Percentiles rank a stretch among this genome's conserved stretches.
These are phyloP conservation scores for Botryosphaeria dothidea DNA, from an alignment of 2,329 filamentous ascomycete species.

Conservation along the genomic window DNA sequence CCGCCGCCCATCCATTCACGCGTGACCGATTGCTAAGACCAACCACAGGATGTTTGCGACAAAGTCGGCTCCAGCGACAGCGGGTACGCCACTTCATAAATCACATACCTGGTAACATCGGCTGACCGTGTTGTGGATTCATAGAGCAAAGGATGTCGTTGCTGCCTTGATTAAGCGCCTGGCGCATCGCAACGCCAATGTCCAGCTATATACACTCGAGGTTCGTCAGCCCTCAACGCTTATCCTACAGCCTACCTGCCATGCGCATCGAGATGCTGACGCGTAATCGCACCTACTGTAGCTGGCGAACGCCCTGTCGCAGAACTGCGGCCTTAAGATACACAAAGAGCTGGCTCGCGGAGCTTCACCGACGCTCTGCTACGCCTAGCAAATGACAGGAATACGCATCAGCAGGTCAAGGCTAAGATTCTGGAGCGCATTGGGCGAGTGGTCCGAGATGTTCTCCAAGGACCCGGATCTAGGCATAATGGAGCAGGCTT, in stretches of 20 bases:
- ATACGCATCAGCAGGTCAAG: conserved; percentile 95
- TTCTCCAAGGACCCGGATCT: conserved; percentile 86
- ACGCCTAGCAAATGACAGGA: conserved; percentile 87
- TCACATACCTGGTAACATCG: not conserved
- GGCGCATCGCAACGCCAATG: conserved; percentile 91
- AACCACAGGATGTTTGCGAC: conserved; percentile 59
- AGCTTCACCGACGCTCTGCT: conserved; percentile 94
- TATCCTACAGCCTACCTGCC: not conserved
- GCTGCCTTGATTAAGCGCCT: conserved; percentile 89
- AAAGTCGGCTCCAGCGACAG: conserved; percentile 56
- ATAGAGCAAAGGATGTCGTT: conserved; percentile 75
- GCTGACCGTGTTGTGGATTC: conserved; percentile 1
- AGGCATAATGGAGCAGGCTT: conserved; percentile 96
- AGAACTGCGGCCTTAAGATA: conserved; percentile 85
- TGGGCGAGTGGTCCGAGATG: conserved; percentile 95
- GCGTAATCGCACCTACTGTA: conserved; percentile 41
- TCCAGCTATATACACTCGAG: conserved; percentile 91
- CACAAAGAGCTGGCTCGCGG: conserved; percentile 89
- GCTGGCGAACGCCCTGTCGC: conserved; percentile 86
- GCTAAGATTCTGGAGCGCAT: conserved; percentile 95
- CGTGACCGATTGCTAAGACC: conserved; percentile 12
- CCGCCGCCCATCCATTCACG: not conserved
- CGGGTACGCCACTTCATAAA: conserved; percentile 31
- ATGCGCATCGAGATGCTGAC: not conserved
- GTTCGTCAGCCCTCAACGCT: conserved; percentile 43